Conservation (phyloP, 345 rosid genomes). For the Aurinia saxatilis region DNA sequence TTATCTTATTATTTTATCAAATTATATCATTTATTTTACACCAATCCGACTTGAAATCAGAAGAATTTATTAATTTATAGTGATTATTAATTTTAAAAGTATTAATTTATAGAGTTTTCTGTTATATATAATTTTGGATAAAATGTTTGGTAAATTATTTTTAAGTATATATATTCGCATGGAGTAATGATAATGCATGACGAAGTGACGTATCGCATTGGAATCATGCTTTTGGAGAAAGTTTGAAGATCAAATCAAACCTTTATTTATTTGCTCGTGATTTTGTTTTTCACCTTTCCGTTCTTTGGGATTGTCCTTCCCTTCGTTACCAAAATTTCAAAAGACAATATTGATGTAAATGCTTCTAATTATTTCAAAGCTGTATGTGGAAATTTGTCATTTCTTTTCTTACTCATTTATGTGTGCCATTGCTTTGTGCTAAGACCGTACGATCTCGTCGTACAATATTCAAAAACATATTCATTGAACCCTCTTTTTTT, state of each 20-base stretch:
- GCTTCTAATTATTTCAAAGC: conserved; percentile 6
- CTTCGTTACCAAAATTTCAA: conserved; percentile 19
- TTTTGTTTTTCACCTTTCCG: conserved; percentile 17
- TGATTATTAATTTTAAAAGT: too few species aligned
- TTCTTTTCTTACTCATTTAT: conserved; percentile 5
- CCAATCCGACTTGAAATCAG: too few species aligned
- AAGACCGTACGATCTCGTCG: conserved; percentile 23
- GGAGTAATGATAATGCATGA: conserved; percentile 19
- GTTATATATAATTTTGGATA: too few species aligned
- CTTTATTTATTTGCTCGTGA: conserved; percentile 22
- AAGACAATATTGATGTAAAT: conserved; percentile 22
- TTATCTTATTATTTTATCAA: too few species aligned
- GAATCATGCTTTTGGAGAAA: conserved; percentile 21
- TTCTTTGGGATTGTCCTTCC: conserved; percentile 10
- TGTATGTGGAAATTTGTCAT: conserved; percentile 3
- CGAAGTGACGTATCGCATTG: conserved; percentile 20
- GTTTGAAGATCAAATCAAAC: conserved; percentile 20
- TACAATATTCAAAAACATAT: conserved; percentile 20
- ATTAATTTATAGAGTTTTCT: too few species aligned
- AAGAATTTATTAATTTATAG: too few species aligned
- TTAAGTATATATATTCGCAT: background rate
- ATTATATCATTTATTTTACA: too few species aligned
- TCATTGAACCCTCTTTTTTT: conserved; percentile 18
- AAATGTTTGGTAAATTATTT: too few species aligned
- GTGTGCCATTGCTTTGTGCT: conserved; percentile 7